phyloP scores from a whole-genome alignment of 2,329 filamentous ascomycete genomes.

The Xylariaceae sp. region DNA sequence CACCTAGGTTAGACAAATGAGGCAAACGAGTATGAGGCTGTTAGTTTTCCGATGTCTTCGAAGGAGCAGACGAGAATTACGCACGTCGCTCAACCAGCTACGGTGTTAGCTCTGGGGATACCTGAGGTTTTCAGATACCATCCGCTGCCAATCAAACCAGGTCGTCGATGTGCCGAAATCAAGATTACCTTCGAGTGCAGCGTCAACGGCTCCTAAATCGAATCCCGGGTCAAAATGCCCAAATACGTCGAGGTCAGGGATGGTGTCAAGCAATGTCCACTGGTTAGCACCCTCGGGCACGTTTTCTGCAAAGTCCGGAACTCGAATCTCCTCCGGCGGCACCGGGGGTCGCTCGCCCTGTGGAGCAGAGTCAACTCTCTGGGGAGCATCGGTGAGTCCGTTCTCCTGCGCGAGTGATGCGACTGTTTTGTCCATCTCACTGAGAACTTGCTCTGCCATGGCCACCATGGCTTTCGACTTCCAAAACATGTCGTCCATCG shows the following conservation, averaged over 20 bases:
- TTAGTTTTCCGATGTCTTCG: background rate
- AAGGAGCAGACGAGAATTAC: too few species aligned
- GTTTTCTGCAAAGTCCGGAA: slow-evolving; percentile 7
- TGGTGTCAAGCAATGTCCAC: slow-evolving; percentile 40
- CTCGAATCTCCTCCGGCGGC: slow-evolving; percentile 7
- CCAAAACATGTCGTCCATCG: slow-evolving; percentile 55
- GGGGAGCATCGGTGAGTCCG: slow-evolving; percentile 22
- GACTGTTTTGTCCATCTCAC: slow-evolving; percentile 53
- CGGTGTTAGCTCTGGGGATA: background rate
- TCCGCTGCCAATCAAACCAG: slow-evolving; percentile 40
- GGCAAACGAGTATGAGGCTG: background rate
- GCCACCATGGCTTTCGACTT: slow-evolving; percentile 52
- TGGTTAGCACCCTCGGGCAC: slow-evolving; percentile 34
- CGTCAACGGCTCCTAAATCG: slow-evolving; percentile 50
- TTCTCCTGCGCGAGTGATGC: slow-evolving; percentile 40
- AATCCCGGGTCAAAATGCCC: slow-evolving; percentile 54
- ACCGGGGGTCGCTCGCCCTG: slow-evolving; percentile 16
- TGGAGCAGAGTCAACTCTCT: slow-evolving; percentile 19
- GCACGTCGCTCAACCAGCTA: background rate
- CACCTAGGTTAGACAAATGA: background rate
- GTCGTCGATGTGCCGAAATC: slow-evolving; percentile 52
- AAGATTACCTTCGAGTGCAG: slow-evolving; percentile 51
- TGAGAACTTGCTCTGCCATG: slow-evolving; percentile 51
- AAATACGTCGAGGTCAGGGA: slow-evolving; percentile 51
- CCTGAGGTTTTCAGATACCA: background rate